Base-by-base conservation (phyloP, 441 rosid genomes). In the Manihot esculenta region DNA sequence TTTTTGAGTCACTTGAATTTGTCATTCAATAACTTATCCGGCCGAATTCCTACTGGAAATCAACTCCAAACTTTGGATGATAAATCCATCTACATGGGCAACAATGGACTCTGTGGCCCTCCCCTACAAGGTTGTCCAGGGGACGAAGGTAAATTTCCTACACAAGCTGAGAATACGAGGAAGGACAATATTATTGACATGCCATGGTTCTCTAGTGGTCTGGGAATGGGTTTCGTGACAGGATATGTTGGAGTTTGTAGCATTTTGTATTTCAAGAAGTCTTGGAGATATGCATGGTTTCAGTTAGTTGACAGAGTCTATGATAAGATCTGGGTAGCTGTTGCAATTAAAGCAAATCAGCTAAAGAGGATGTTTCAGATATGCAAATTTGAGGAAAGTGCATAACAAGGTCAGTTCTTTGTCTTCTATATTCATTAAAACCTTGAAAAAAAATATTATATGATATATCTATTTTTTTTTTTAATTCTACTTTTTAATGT, bases 11-110 rank as follows among this genome's bases (percentile, higher is more conserved):
- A 71, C 49, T n/a, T 84, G 70, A 82, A 79, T 76, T 33, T 82
- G 38, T 79, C 85, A 5, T 68, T 70, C 73, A 82, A 84, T 50
- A 74, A 74, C 26, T 69, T 76, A 15, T 66, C 72, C 0, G 82
- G 82, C 9, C 48, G 2, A 11, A 81, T 79, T n/a, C 82, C 79
- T 8, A 21, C 27, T 0, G 62, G 68, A 27, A 79, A 74, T n/a
- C 80, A 77, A 53, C 62, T 83, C 0, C 60, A 57, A 0, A 81
- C 76, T 38, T 33, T 79, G 44, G 47, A 51, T 10, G 83, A 80
- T 64, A 67, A 73, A 58, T 83, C 83, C 58, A 68, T 65, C 42
- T 81, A 67, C 38, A 66, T 62, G 0, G 81, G 79, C 23, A 79
- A 80, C n/a, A 27, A 45, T 17, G 72, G 56, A n/a, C 83, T 83